Base-by-base conservation (phyloP, 306 rosid genomes). In the Rosa chinensis region DNA sequence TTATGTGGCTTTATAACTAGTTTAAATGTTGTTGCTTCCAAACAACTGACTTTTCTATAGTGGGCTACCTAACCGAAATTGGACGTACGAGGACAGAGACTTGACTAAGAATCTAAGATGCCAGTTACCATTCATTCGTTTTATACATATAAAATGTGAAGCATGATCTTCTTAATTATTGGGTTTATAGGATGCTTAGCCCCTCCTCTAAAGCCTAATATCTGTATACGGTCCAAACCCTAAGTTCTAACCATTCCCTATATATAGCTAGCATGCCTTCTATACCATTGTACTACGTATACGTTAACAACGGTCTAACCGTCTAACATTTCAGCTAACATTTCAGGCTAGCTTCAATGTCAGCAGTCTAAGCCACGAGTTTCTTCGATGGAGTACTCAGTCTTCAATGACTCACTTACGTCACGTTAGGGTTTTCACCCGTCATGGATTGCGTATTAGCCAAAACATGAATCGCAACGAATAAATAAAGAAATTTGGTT, bases 381-480 rank as follows among this genome's bases (percentile, higher is more conserved):
- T 68, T 79, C 40, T 32, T 63, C 39, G 20, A 62, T 12, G 43
- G n/a, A 16, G n/a, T 11, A 35, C 45, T 3, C 0, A 56, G 48
- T 37, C 13, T 42, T 76, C 47, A 71, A 79, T 82, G 40, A 63
- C 55, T 69, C 17, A 73, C 66, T 20, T 48, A 71, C 84, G 86
- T 85, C 84, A 86, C 66, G 64, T 75, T 67, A 25, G 55, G 18
- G 55, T 81, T 3, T 53, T 42, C 23, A 78, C 43, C 32, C 78
- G 77, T 86, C 91, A 85, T 50, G 45, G 82, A 81, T 85, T 78
- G 82, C 91, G 81, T 78, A 56, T 35, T 2, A 5, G 23, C 32
- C 23, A 6, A 43, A 62, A 18, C 72, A 75, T 62, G 72, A 32
- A 62, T 49, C 44, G 14, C 43, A 56, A 8, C 52, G 7, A 20